Percentiles rank a stretch among this genome's conserved stretches.
Conservation (phyloP, 441 rosid species). For the Sinapis alba region DNA sequence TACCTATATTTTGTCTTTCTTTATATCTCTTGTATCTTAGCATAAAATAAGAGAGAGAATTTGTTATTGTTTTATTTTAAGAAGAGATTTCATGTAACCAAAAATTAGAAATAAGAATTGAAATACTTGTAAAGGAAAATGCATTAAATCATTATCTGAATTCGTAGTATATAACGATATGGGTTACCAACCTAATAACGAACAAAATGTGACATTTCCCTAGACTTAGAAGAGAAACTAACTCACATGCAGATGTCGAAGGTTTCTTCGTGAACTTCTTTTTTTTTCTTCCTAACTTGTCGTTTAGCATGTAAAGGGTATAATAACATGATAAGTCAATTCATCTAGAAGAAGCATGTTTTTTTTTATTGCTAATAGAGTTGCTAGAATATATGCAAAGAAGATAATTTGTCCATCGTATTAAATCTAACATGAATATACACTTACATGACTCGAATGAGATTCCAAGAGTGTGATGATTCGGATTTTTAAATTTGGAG, state of each 20-base stretch:
- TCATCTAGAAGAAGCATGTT: neutral
- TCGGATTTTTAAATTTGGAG: neutral
- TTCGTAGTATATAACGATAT: neutral
- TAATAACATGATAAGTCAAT: neutral
- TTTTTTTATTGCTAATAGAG: neutral
- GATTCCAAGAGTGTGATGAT: neutral
- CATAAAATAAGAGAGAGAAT: neutral
- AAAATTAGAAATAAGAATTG: neutral
- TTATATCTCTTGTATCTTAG: neutral
- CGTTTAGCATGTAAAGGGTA: neutral
- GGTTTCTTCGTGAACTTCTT: neutral
- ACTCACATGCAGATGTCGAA: neutral
- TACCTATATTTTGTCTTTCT: neutral
- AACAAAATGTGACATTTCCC: neutral
- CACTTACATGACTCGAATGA: neutral
- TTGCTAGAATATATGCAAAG: neutral
- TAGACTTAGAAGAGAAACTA: neutral
- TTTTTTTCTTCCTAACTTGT: neutral
- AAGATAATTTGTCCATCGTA: neutral
- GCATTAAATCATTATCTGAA: neutral
- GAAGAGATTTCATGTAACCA: neutral
- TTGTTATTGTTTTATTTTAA: neutral
- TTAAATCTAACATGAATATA: neutral
- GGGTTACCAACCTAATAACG: neutral
- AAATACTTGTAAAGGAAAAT: neutral